Evolutionary conservation across 1,284 basidiomycete genomes (phyloP).

Genomic region (Dichomitus squalens): DNA sequence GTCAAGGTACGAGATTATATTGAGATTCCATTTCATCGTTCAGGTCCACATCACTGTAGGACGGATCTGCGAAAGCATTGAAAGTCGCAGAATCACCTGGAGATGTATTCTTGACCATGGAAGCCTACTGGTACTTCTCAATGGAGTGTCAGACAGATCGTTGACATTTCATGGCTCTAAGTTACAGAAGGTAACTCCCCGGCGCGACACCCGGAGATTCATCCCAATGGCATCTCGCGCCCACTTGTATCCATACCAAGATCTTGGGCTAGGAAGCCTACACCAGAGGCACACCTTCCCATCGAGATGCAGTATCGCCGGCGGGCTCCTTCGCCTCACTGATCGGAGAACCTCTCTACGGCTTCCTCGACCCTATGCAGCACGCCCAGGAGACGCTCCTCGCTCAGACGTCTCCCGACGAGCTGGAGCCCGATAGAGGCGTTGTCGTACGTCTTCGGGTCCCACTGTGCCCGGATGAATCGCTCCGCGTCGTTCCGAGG

Average conservation of each 20-base stretch:
- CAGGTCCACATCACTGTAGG: background rate
- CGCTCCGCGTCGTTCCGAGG: conserved; percentile 44
- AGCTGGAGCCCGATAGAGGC: conserved; percentile 50
- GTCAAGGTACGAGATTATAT: background rate
- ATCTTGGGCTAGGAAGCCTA: background rate
- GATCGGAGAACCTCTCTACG: conserved; percentile 16
- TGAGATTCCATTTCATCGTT: background rate
- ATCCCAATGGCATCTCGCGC: background rate
- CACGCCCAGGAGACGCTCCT: conserved; percentile 50
- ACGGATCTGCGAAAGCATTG: conserved; percentile 4
- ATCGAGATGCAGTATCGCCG: background rate
- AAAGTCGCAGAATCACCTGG: background rate
- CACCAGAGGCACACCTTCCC: background rate
- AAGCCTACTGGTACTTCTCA: background rate
- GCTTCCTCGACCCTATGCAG: conserved; percentile 44
- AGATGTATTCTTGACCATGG: background rate
- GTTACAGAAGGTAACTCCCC: background rate
- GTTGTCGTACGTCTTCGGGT: conserved; percentile 44
- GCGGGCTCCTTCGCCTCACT: background rate
- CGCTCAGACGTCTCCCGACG: conserved; percentile 50
- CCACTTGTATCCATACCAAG: conserved; percentile 3
- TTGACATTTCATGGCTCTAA: background rate
- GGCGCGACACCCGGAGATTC: background rate
- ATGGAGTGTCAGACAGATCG: conserved; percentile 2
- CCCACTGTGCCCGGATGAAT: conserved; percentile 45